phyloP scores from a whole-genome alignment of 805 yeast species.

The Candida ponderosae region DNA sequence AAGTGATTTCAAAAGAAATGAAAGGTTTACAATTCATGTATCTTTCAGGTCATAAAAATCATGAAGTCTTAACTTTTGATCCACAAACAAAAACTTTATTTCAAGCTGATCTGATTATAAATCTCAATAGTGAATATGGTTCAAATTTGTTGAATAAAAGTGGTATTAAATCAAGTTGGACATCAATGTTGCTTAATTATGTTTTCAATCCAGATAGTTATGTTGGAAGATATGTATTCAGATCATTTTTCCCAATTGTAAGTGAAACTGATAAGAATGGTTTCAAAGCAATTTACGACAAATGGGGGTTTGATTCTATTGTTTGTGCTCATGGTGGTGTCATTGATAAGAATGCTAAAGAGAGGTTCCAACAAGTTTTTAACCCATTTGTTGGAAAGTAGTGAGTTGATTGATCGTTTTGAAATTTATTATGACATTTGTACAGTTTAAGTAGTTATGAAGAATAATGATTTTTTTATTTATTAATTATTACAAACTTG shows the following conservation, averaged over 20 bases:
- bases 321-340: slow-evolving; percentile 57
- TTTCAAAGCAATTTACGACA: slow-evolving; percentile 9
- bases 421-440: too few species aligned
- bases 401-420: too few species aligned
- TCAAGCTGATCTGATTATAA: slow-evolving; percentile 56
- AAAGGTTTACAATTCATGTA: slow-evolving; percentile 46
- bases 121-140: slow-evolving; percentile 37
- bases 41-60: slow-evolving; percentile 48
- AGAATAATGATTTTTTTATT: too few species aligned
- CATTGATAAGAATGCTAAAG: slow-evolving; percentile 32
- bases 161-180: slow-evolving; percentile 36
- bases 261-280: slow-evolving; percentile 10
- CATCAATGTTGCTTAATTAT: slow-evolving; percentile 31
- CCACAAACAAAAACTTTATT: slow-evolving; percentile 38
- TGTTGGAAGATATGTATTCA: slow-evolving; percentile 26
- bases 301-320: slow-evolving; percentile 39
- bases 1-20: slow-evolving; percentile 32
- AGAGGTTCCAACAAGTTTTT: slow-evolving; percentile 15
- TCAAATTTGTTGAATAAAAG: slow-evolving; percentile 45
- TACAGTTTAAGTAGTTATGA: too few species aligned
- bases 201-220: slow-evolving; percentile 32
- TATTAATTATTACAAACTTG: too few species aligned
- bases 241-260: slow-evolving; percentile 14
- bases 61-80: slow-evolving; percentile 49
- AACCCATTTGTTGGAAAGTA: too few species aligned